These are phyloP conservation scores for Blakeslea trispora DNA, from an alignment of 371 early-diverging fungal genomes.

Conservation along the genomic window DNA sequence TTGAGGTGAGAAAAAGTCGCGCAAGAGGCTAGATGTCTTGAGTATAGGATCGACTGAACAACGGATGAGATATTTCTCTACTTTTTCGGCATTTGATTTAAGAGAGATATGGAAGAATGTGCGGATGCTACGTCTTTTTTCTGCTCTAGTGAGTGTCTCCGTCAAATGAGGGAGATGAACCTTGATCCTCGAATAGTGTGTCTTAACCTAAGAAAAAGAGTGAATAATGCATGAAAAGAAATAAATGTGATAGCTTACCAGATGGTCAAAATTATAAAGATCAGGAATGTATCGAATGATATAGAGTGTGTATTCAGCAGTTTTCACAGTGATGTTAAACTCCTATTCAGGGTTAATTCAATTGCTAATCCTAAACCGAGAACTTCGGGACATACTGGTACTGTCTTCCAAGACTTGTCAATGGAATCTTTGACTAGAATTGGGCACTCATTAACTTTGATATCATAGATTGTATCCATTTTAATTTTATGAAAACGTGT, in stretches of 20 bases:
- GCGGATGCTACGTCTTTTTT: conserved; percentile 42
- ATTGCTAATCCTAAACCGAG: background rate
- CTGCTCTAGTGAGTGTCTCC: conserved; percentile 27
- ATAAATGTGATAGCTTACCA: conserved; percentile 37
- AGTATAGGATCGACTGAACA: conserved; percentile 38
- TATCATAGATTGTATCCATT: conserved; percentile 22
- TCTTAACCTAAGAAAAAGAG: conserved; percentile 35
- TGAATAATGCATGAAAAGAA: background rate
- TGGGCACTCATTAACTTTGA: conserved; percentile 25
- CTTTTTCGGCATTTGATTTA: conserved; percentile 47
- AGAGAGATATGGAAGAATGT: conserved; percentile 24
- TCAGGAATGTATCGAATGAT: conserved; percentile 62
- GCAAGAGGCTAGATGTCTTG: conserved; percentile 37
- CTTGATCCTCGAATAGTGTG: conserved; percentile 44
- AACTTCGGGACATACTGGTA: conserved; percentile 16
- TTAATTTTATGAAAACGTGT: conserved; percentile 10
- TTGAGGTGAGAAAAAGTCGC: conserved; percentile 53
- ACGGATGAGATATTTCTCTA: conserved; percentile 43
- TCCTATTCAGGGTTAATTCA: conserved; percentile 13
- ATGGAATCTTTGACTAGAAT: conserved; percentile 26
- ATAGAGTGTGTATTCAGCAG: conserved; percentile 43
- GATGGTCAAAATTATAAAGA: conserved; percentile 59
- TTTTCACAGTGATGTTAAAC: conserved; percentile 58
- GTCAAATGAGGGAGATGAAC: conserved; percentile 44
- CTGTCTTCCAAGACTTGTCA: conserved; percentile 24